A percentile compares a stretch with the other conserved stretches of the same genome.
These are phyloP conservation scores for Pseudogymnoascus destructans DNA, from an alignment of 2,329 filamentous ascomycete genomes.

Conservation along the genomic window DNA sequence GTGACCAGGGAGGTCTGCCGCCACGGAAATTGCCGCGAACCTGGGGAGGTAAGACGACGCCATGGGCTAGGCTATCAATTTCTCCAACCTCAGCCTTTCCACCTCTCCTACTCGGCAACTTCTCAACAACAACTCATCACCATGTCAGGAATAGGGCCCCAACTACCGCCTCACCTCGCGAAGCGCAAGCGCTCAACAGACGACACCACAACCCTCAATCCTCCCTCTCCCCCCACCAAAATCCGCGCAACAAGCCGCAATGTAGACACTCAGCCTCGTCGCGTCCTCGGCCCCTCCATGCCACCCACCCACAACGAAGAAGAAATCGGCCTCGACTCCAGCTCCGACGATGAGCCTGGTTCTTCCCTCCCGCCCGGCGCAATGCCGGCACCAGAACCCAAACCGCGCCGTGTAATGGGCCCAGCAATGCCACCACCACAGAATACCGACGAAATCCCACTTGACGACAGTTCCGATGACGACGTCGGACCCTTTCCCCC, in stretches of 20 bases:
- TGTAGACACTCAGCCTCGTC: conserved; percentile 5
- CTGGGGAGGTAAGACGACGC: not conserved
- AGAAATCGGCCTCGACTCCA: conserved; percentile 35
- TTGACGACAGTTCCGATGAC: conserved; percentile 13
- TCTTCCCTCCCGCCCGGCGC: conserved; percentile 24
- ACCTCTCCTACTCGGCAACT: not conserved
- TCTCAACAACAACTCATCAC: conserved; percentile 1
- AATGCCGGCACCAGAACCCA: conserved; percentile 15
- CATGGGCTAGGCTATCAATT: not conserved
- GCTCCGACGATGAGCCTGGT: conserved; percentile 33
- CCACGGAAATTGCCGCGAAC: conserved; percentile 6
- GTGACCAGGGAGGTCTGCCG: conserved; percentile 3
- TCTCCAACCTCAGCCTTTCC: conserved; percentile 8
- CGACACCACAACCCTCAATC: conserved; percentile 24
- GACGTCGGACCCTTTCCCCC: conserved; percentile 15
- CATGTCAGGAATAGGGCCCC: conserved; percentile 42
- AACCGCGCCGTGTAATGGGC: conserved; percentile 14
- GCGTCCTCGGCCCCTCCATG: conserved; percentile 18
- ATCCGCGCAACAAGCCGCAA: conserved; percentile 22
- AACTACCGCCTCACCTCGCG: conserved; percentile 52
- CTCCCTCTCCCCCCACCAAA: conserved; percentile 35
- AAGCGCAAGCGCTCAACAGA: conserved; percentile 47
- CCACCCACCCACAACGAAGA: conserved; percentile 29
- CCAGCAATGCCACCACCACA: conserved; percentile 10
- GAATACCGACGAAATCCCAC: not conserved